Evolutionary conservation across 345 rosid species (phyloP), one percentile per base, ranked within the genome.

Genomic region (Moricandia moricandioides): DNA sequence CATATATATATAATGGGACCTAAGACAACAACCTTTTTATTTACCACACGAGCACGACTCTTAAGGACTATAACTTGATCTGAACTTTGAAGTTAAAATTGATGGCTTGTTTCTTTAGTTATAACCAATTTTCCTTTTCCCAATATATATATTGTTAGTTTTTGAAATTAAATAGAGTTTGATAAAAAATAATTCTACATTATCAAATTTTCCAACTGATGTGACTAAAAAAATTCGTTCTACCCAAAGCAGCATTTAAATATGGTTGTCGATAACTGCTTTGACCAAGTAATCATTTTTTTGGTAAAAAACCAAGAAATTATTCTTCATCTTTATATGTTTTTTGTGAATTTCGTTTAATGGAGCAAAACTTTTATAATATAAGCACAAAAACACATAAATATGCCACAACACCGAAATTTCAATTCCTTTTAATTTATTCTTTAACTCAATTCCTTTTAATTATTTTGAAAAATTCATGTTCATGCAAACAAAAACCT

Each of bases 141-240:
- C 31, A 29, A 29, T 29, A 29, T 29, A 12, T 4, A 40, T 11
- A 40, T n/a, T 6, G 17, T 35, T 18, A 21, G 24, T 21, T 21
- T 21, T 21, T 21, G 24, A 21, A 21, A 21, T 21, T 21, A 21
- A 21, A 21, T 21, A 21, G 24, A 21, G 24, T 21, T 21, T 21
- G 2, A 21, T 21, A 21, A 21, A 21, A 21, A 21, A 21, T 21
- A 21, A 21, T 30, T 24, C 33, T 30, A 10, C 33, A 7, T 55
- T 63, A 13, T 34, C 73, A 34, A 18, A 0, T 10, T 67, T 60
- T 60, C 62, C 24, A 54, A 68, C 45, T 75, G 79, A 68, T 49
- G 63, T 68, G 62, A 75, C 62, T 49, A 49, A 75, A 75, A 62
- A 75, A 61, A 68, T 60, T 35, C 26, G 67, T 47, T 75, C 9